A percentile compares a stretch with the other conserved stretches of the same genome.
These are phyloP conservation scores for Aspergillus sp. DNA, from an alignment of 2,329 filamentous ascomycete species.

Conservation along the genomic window DNA sequence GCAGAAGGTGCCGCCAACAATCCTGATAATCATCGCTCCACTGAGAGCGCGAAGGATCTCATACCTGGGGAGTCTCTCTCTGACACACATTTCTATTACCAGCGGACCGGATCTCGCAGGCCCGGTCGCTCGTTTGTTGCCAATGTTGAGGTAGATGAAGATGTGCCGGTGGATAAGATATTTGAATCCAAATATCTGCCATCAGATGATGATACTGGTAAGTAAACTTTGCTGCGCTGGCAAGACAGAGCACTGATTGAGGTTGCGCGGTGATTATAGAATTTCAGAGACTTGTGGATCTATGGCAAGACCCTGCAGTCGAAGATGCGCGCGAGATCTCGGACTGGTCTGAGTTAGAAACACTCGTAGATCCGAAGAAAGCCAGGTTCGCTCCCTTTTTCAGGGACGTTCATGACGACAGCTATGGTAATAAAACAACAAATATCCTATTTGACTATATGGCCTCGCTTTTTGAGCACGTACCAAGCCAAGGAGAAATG, in stretches of 20 bases:
- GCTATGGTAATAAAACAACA: background rate
- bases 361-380: background rate
- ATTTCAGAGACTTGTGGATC: background rate
- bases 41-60: background rate
- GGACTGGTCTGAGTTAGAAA: background rate
- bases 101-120: background rate
- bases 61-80: background rate
- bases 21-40: too few species aligned
- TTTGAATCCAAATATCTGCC: constrained; percentile 3
- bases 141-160: background rate
- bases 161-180: background rate
- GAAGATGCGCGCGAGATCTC: background rate
- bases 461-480: background rate
- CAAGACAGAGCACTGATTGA: background rate
- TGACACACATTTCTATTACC: background rate
- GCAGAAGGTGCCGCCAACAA: too few species aligned
- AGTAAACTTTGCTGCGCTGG: background rate
- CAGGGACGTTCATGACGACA: background rate
- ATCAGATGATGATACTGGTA: constrained; percentile 5
- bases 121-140: background rate
- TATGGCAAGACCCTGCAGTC: background rate
- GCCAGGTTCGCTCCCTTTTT: background rate
- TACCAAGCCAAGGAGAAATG: background rate
- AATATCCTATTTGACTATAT: background rate
- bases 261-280: background rate